Percentiles rank a stretch among this genome's conserved stretches.
phyloP scores from a whole-genome alignment of 2,329 filamentous ascomycete genomes.

The Diaporthe vexans region DNA sequence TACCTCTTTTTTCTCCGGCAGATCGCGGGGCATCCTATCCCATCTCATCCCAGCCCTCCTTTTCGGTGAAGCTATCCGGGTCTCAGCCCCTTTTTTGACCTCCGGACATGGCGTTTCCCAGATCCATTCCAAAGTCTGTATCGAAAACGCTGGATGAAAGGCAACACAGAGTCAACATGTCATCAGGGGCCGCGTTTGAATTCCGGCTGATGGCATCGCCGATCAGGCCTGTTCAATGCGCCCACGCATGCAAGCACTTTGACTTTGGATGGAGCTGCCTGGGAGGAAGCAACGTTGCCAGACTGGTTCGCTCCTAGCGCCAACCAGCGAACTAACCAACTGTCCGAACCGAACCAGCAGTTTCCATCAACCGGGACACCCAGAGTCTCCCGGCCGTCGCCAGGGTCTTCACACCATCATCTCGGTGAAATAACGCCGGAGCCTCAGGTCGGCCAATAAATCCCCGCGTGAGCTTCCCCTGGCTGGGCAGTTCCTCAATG shows the following conservation, averaged over 20 bases:
- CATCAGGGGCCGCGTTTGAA: constrained; percentile 8
- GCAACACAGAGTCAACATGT: neutral
- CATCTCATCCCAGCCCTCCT: constrained; percentile 19
- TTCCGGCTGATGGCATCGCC: constrained; percentile 21
- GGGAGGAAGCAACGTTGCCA: constrained; percentile 15
- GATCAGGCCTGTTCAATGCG: constrained; percentile 10
- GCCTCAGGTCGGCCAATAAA: constrained; percentile 28
- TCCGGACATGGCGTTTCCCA: constrained; percentile 18
- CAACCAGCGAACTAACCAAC: constrained; percentile 2
- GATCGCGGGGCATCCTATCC: constrained; percentile 27
- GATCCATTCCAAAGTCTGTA: neutral
- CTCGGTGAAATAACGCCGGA: constrained; percentile 29
- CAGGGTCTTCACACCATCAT: constrained; percentile 34
- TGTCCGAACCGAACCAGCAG: constrained; percentile 26
- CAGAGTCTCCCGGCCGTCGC: constrained; percentile 13
- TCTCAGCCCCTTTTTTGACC: constrained; percentile 31
- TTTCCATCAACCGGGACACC: constrained; percentile 4
- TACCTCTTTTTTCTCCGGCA: constrained; percentile 14
- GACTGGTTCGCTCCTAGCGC: constrained; percentile 19
- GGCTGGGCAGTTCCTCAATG: constrained; percentile 4
- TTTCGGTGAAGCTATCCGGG: constrained; percentile 30
- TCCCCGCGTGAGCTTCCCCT: neutral
- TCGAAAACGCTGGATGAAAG: neutral
- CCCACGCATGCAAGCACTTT: constrained; percentile 10
- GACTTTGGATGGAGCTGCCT: constrained; percentile 4